Evolutionary conservation across 31 red algal species (phyloP).

Genomic region (Porphyra umbilicalis): DNA sequence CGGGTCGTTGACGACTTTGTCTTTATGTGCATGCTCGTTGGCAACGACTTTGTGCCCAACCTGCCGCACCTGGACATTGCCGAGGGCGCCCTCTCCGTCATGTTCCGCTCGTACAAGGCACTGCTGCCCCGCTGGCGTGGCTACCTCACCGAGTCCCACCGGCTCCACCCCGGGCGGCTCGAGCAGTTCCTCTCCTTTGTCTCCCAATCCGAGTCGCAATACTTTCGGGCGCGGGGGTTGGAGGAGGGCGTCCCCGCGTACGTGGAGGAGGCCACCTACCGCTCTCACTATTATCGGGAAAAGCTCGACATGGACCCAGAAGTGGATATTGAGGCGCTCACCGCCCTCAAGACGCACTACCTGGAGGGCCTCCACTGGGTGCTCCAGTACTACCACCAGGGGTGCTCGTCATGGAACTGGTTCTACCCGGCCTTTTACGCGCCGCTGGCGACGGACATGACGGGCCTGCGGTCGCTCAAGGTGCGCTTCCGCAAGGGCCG

Average conservation of each 20-base stretch:
- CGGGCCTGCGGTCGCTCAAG: slow-evolving; percentile 29
- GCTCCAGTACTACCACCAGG: slow-evolving; percentile 98
- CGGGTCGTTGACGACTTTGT: slow-evolving; percentile 97
- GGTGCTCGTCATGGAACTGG: slow-evolving; percentile 96
- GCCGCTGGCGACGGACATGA: slow-evolving; percentile 79
- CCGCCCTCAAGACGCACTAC: slow-evolving; percentile 43
- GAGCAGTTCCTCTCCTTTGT: slow-evolving; percentile 71
- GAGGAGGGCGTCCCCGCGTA: slow-evolving; percentile 62
- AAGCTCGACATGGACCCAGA: slow-evolving; percentile 42
- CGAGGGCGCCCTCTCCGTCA: slow-evolving; percentile 79
- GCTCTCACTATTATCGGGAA: slow-evolving; percentile 53
- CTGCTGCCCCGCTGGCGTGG: slow-evolving; percentile 72
- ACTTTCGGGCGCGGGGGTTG: slow-evolving; percentile 69
- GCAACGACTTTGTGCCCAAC: slow-evolving; percentile 94
- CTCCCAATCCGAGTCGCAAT: slow-evolving; percentile 56
- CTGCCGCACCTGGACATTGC: slow-evolving; percentile 93
- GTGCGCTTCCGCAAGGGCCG: slow-evolving; percentile 67
- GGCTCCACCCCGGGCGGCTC: slow-evolving; percentile 75
- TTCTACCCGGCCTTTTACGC: slow-evolving; percentile 93
- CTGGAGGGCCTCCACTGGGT: slow-evolving; percentile 96
- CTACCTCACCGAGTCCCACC: slow-evolving; percentile 70
- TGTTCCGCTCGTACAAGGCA: slow-evolving; percentile 83
- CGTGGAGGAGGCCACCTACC: slow-evolving; percentile 33
- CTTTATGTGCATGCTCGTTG: slow-evolving; percentile 96
- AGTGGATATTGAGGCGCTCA: slow-evolving; percentile 41